Evolutionary conservation across 352 stramenopile species (phyloP), one percentile per base, ranked within the genome.

Genomic region (Pythium angustatum): DNA sequence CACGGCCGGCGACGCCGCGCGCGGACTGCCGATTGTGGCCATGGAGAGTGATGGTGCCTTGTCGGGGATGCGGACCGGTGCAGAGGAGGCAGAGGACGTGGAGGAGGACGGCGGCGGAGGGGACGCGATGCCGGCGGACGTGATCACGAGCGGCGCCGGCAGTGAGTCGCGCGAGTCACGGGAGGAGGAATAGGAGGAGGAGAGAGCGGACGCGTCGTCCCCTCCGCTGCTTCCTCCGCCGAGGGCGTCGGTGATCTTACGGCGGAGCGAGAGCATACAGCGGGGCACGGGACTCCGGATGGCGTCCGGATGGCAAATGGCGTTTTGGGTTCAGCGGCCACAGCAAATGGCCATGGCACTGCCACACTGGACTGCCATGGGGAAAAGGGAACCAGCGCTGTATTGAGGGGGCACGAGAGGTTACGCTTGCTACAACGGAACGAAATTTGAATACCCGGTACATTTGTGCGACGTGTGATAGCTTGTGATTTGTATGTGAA

Each of bases 41-140:
- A 69, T 48, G n/a, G 28, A 54, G 26, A 58, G 40, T n/a, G 38
- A 53, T 22, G 49, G 48, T 10, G 41, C 40, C 24, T 52, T 27
- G 28, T 72, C 79, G 41, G 73, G 61, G 44, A 77, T 76, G 38
- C 66, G 75, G 31, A 59, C 61, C 11, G 58, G 64, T 5, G 73
- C 68, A 45, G 60, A 71, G 47, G 49, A 38, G n/a, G 24, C n/a
- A n/a, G n/a, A n/a, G n/a, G n/a, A n/a, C n/a, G n/a, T 21, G 34
- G 53, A 40, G 6, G 40, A 22, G 60, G 58, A 34, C 5, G 57
- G 30, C 33, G 50, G 28, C 5, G 50, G 48, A 51, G 54, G 40
- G 30, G 56, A 62, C 55, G 55, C 40, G 8, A 52, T 24, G 3
- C 52, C 34, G 2, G 52, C 36, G 5, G 52, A 59, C 10, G 55